These are phyloP conservation scores for Diplodia corticola DNA, from an alignment of 2,329 filamentous ascomycete genomes.

Conservation along the genomic window DNA sequence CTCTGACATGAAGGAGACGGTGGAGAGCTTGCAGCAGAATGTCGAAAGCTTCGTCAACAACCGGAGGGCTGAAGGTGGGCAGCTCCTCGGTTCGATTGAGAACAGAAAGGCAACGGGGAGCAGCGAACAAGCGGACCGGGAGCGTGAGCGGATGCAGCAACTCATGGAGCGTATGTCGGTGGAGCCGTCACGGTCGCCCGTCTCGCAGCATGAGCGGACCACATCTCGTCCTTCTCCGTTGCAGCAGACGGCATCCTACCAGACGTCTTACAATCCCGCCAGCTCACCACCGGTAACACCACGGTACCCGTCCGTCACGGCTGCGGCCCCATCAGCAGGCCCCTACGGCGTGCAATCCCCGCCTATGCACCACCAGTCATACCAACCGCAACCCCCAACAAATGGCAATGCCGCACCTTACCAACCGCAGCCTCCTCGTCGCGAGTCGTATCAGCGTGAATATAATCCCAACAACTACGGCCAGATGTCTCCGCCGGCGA, in stretches of 20 bases:
- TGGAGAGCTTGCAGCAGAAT: slow-evolving; percentile 89
- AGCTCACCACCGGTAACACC: slow-evolving; percentile 50
- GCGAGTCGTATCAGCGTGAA: slow-evolving; percentile 38
- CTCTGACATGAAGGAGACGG: slow-evolving; percentile 90
- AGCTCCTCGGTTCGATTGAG: slow-evolving; percentile 86
- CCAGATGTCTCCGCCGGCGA: slow-evolving; percentile 55
- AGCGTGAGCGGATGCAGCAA: slow-evolving; percentile 80
- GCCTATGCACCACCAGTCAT: slow-evolving; percentile 20
- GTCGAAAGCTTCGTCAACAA: slow-evolving; percentile 98
- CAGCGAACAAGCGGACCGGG: slow-evolving; percentile 69
- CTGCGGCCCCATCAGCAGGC: slow-evolving; percentile 30
- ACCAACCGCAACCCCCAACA: slow-evolving; percentile 25
- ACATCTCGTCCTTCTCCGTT: slow-evolving; percentile 41
- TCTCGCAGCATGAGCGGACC: slow-evolving; percentile 14
- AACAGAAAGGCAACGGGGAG: slow-evolving; percentile 66
- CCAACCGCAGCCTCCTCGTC: slow-evolving; percentile 30
- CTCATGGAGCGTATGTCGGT: slow-evolving; percentile 97
- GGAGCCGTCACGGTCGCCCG: slow-evolving; percentile 49
- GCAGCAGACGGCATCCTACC: slow-evolving; percentile 44
- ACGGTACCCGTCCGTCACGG: slow-evolving; percentile 39
- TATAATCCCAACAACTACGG: slow-evolving; percentile 53
- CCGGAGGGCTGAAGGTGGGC: slow-evolving; percentile 83
- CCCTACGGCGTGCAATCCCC: slow-evolving; percentile 30
- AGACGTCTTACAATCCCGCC: slow-evolving; percentile 55
- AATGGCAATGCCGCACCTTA: slow-evolving; percentile 10